Evolutionary conservation across 2,329 filamentous ascomycete species (phyloP), one percentile per base, ranked within the genome.

Genomic region (Fusarium chlamydosporum): DNA sequence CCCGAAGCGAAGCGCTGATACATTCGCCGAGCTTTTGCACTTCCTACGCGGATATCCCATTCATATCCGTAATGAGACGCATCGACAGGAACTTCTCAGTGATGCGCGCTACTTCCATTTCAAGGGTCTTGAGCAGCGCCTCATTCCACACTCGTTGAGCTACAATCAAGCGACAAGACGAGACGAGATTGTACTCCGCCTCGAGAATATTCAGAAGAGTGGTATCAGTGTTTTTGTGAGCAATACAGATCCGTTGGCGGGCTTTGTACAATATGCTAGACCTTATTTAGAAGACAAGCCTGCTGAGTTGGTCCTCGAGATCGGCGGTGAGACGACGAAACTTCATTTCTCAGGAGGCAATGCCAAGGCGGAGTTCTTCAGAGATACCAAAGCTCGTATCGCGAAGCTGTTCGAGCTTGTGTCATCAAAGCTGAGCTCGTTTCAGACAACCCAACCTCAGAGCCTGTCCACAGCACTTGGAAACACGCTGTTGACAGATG

Each of bases 61-160:
- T 2, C 84, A 90, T 23, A 92, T 97, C 61, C 86, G 89, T 54
- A 86, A 90, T 76, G 92, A 94, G 67, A 84, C 86, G 4, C 95
- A 98, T 75, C 89, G 95, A 18, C 84, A 88, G 23, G 88, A 92
- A 60, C 85, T 98, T 5, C 82, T 98, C 2, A 86, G 92, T 40
- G 95, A 98, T 78, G 96, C 93, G 66, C 89, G 92, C 53, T 98
- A 97, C 78, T 97, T 95, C 78, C 93, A 97, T 77, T 90, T 98
- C 72, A 95, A 94, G 76, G 94, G 93, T 1, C 82, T 97, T 1
- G 95, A 98, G 80, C 95, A 98, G 79, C 90, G 89, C 68, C 83
- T 98, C 12, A 91, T 97, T 42, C 88, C 92, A 1, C 92, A 94
- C 77, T 79, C 88, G 29, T 91, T 95, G 63, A 88, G 85, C 52